Percentiles rank a stretch among this genome's conserved stretches.
phyloP scores from a whole-genome alignment of 164 flowering plant species.

The Tinospora cordifolia region DNA sequence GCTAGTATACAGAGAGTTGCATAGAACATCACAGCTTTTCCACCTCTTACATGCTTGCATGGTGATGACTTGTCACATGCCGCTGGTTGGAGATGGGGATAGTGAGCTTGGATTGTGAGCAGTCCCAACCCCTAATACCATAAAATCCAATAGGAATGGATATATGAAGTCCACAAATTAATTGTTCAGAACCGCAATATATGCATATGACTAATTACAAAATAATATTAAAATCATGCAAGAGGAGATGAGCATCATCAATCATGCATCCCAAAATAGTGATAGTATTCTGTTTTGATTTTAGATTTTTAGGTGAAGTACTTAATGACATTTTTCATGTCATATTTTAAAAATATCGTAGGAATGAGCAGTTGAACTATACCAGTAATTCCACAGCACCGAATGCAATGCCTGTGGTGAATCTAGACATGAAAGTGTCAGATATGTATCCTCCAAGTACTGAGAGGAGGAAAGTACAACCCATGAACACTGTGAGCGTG shows the following conservation, averaged over 20 bases:
- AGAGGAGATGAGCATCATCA: too few relatives aligned
- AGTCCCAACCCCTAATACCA: slow-evolving; percentile 35
- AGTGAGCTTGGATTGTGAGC: slow-evolving; percentile 31
- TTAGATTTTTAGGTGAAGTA: too few relatives aligned
- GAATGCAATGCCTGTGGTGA: slow-evolving; percentile 36
- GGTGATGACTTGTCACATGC: background rate
- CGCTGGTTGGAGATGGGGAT: slow-evolving; percentile 16
- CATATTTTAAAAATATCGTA: too few relatives aligned
- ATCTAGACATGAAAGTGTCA: slow-evolving; percentile 39
- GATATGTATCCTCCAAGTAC: slow-evolving; percentile 54
- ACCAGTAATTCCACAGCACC: slow-evolving; percentile 43
- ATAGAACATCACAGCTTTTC: slow-evolving; percentile 19
- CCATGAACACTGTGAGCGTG: slow-evolving; percentile 49
- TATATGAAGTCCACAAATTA: too few relatives aligned
- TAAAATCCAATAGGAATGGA: background rate
- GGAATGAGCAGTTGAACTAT: background rate
- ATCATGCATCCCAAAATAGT: too few relatives aligned
- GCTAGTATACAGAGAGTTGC: slow-evolving; percentile 22
- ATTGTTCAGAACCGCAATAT: too few relatives aligned
- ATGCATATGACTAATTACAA: too few relatives aligned
- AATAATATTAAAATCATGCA: too few relatives aligned
- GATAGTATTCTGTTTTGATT: too few relatives aligned
- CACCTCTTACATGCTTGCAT: slow-evolving; percentile 18
- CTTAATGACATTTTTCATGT: too few relatives aligned
- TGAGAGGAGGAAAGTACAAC: slow-evolving; percentile 44